These are phyloP conservation scores for Metarhizium rileyi DNA, from an alignment of 2,329 filamentous ascomycete genomes.

Conservation along the genomic window DNA sequence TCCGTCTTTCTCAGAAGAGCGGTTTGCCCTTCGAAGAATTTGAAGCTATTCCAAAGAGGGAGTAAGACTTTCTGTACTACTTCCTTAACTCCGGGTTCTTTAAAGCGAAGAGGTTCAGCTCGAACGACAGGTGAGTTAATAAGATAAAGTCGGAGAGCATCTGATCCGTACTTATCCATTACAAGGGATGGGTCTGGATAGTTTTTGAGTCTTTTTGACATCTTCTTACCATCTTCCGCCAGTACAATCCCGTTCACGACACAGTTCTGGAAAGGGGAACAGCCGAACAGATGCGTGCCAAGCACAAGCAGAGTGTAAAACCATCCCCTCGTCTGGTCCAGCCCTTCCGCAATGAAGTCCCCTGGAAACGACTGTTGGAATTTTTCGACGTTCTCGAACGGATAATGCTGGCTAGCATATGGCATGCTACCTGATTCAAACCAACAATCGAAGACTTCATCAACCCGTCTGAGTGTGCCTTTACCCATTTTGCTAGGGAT, in stretches of 20 bases:
- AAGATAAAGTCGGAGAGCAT: constrained; percentile 87
- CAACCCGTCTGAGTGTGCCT: constrained; percentile 67
- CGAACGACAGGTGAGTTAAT: constrained; percentile 95
- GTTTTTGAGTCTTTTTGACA: constrained; percentile 95
- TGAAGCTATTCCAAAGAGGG: constrained; percentile 92
- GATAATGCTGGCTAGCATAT: constrained; percentile 83
- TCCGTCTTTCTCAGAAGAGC: constrained; percentile 78
- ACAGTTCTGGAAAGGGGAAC: constrained; percentile 85
- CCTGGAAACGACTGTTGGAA: constrained; percentile 78
- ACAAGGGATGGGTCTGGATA: constrained; percentile 81
- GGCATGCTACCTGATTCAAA: constrained; percentile 96
- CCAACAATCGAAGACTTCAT: constrained; percentile 95
- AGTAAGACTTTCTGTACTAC: constrained; percentile 86
- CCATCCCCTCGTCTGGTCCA: constrained; percentile 93
- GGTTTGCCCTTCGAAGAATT: constrained; percentile 89
- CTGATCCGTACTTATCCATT: constrained; percentile 81
- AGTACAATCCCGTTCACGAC: constrained; percentile 95
- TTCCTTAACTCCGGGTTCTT: constrained; percentile 86
- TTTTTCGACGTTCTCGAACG: constrained; percentile 77
- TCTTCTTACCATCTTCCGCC: constrained; percentile 94
- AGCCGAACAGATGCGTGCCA: constrained; percentile 77
- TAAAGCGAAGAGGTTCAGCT: constrained; percentile 83
- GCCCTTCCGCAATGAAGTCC: constrained; percentile 87
- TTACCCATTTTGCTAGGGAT: constrained; percentile 87
- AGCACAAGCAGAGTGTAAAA: constrained; percentile 90